Evolutionary conservation across 768 basidiomycete genomes (phyloP).

Genomic region (Suillus weaverae): DNA sequence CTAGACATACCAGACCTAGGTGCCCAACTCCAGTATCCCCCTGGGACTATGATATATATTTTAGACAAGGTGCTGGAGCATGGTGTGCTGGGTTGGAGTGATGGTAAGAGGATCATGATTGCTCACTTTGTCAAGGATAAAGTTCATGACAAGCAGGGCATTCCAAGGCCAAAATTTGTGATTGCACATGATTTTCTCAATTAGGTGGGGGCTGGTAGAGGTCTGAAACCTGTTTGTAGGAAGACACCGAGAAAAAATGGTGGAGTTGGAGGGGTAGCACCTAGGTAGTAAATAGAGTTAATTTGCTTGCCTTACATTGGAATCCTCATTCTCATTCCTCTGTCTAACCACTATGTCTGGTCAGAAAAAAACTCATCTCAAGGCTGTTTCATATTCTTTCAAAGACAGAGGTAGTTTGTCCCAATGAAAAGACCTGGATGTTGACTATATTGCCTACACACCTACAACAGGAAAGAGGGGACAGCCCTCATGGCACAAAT

Average conservation of each 20-base stretch:
- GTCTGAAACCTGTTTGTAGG: background rate
- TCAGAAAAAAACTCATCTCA: too few species aligned
- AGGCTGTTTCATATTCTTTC: too few species aligned
- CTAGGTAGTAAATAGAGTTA: background rate
- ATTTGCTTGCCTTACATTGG: background rate
- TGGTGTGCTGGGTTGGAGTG: background rate
- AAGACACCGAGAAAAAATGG: background rate
- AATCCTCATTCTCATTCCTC: too few species aligned
- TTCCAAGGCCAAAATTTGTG: background rate
- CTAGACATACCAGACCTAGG: background rate
- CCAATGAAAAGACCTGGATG: too few species aligned
- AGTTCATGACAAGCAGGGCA: background rate
- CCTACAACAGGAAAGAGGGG: too few species aligned
- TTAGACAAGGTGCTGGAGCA: background rate
- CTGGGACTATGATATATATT: constrained; percentile 1
- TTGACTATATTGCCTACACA: too few species aligned
- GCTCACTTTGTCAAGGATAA: constrained; percentile 1
- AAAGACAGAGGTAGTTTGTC: too few species aligned
- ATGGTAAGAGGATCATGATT: background rate
- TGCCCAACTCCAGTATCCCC: background rate
- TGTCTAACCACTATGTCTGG: too few species aligned
- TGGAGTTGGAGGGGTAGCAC: background rate
- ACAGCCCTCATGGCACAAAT: too few species aligned
- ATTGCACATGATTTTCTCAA: background rate
- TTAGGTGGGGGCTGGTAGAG: background rate